Evolutionary conservation across 306 rosid genomes (phyloP).

Genomic region (Chamaecrista fasciculata): DNA sequence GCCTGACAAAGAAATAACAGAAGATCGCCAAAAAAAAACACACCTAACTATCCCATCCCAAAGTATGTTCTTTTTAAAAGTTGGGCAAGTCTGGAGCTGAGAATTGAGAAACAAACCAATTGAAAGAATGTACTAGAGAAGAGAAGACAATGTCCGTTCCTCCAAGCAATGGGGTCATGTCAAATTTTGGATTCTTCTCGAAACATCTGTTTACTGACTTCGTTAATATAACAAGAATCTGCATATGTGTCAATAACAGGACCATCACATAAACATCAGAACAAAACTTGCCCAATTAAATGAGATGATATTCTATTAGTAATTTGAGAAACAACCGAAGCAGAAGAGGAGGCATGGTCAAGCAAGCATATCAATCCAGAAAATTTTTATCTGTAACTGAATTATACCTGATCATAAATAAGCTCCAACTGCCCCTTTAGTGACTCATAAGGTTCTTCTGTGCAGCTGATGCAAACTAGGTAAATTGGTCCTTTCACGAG

Average conservation of each 20-base stretch:
- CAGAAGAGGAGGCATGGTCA: neutral
- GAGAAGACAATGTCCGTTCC: conserved; percentile 96
- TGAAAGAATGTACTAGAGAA: conserved; percentile 83
- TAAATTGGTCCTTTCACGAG: conserved; percentile 98
- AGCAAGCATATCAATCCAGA: conserved; percentile 11
- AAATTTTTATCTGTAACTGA: conserved; percentile 9
- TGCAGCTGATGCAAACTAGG: conserved; percentile 94
- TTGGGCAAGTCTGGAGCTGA: conserved; percentile 19
- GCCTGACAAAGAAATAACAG: neutral
- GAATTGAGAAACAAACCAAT: conserved; percentile 77
- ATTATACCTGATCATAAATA: conserved; percentile 86
- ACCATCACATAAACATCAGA: conserved; percentile 21
- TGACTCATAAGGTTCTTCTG: conserved; percentile 93
- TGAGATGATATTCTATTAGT: conserved; percentile 16
- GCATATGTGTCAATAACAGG: conserved; percentile 41
- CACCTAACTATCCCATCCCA: neutral
- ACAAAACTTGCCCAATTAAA: conserved; percentile 21
- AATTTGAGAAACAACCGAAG: conserved; percentile 21
- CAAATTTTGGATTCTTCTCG: conserved; percentile 96
- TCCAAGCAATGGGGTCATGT: conserved; percentile 96
- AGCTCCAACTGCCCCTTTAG: conserved; percentile 87
- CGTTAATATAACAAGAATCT: conserved; percentile 94
- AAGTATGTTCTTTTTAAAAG: neutral
- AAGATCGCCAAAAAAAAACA: neutral
- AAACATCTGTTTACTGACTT: conserved; percentile 90